A percentile compares a stretch with the other conserved stretches of the same genome.
phyloP scores from a whole-genome alignment of 352 stramenopile species.

The Phytophthora palmivora region DNA sequence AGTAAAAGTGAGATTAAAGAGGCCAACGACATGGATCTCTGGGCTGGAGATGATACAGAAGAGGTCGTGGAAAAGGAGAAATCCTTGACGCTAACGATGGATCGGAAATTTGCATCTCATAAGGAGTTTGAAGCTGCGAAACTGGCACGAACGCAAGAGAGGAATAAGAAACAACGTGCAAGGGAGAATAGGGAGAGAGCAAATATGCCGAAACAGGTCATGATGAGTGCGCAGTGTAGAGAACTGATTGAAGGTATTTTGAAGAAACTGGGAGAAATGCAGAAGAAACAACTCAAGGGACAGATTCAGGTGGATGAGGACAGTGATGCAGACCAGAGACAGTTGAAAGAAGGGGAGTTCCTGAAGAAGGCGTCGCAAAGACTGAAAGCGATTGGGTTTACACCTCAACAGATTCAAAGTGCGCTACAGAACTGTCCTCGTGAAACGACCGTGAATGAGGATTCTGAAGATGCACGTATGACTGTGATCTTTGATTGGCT shows the following conservation, averaged over 20 bases:
- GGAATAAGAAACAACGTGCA: conserved; percentile 82
- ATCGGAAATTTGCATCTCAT: conserved; percentile 79
- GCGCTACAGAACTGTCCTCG: conserved; percentile 45
- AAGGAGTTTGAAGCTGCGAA: conserved; percentile 75
- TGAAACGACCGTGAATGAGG: conserved; percentile 17
- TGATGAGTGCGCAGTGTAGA: conserved; percentile 90
- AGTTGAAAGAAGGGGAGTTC: conserved; percentile 26
- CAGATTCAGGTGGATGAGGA: neutral
- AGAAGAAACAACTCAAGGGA: conserved; percentile 12
- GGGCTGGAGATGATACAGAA: conserved; percentile 14
- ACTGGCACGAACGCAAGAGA: conserved; percentile 53
- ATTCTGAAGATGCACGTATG: conserved; percentile 36
- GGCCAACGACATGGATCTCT: conserved; percentile 50
- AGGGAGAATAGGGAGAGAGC: conserved; percentile 93
- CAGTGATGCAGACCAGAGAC: conserved; percentile 9
- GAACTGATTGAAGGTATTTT: conserved; percentile 90
- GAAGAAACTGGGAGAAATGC: conserved; percentile 46
- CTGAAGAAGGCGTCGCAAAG: conserved; percentile 30
- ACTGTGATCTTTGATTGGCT: conserved; percentile 77
- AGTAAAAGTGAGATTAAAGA: conserved; percentile 9
- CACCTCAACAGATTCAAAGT: conserved; percentile 50
- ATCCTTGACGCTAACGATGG: conserved; percentile 58
- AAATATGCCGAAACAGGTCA: conserved; percentile 90
- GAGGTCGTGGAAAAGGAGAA: conserved; percentile 19
- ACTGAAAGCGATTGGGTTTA: conserved; percentile 69